These are phyloP conservation scores for Aureobasidium sp. DNA, from an alignment of 2,329 filamentous ascomycete genomes.

Conservation along the genomic window DNA sequence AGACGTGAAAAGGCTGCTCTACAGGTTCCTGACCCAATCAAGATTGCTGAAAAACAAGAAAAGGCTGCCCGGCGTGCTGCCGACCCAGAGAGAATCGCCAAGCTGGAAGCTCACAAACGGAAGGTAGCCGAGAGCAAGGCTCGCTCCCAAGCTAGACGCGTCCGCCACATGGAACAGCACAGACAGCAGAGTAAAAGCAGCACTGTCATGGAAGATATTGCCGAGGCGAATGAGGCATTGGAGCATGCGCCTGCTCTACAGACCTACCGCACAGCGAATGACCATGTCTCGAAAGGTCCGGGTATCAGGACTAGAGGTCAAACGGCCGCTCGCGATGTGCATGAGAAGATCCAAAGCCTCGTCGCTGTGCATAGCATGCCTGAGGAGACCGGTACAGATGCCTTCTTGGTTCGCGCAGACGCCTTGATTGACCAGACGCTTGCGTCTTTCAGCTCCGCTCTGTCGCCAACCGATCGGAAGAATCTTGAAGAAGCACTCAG, in stretches of 20 bases:
- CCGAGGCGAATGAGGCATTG: background rate
- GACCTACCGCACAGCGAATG: background rate
- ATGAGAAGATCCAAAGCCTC: background rate
- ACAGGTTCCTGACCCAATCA: background rate
- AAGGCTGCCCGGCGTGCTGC: background rate
- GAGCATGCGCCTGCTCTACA: background rate
- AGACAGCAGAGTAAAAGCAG: background rate
- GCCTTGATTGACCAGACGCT: constrained; percentile 4
- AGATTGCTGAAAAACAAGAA: background rate
- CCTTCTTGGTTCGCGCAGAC: background rate
- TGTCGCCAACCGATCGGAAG: background rate
- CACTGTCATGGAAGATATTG: background rate
- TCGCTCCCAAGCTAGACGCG: background rate
- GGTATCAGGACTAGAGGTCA: background rate
- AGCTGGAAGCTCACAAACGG: background rate
- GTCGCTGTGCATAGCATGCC: background rate
- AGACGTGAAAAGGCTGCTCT: background rate
- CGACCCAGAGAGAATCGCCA: background rate
- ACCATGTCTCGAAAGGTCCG: background rate
- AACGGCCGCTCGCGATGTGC: background rate
- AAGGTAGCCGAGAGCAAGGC: background rate
- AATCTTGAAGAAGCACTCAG: constrained; percentile 5
- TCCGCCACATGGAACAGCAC: background rate
- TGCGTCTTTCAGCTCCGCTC: background rate
- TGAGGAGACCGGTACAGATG: background rate